Percentiles rank a stretch among this genome's conserved stretches.
These are phyloP conservation scores for Monosporozyma solicola DNA, from an alignment of 805 yeast genomes.

Conservation along the genomic window DNA sequence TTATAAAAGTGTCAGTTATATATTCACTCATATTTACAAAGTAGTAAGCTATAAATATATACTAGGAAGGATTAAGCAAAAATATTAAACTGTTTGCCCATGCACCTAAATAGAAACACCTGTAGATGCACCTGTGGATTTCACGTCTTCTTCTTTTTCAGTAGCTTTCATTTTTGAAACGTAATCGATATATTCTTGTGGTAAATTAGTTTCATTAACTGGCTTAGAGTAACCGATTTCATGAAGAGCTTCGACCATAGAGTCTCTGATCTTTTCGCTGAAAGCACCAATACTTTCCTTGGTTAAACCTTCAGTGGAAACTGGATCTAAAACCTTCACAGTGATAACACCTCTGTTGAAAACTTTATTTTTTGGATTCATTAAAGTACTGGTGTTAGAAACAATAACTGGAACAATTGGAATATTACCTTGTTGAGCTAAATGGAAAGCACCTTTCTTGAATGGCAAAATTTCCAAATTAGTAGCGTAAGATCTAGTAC, in stretches of 20 bases:
- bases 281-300: constrained; percentile 63
- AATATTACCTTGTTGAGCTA: constrained; percentile 85
- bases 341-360: constrained; percentile 71
- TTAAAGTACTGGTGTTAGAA: constrained; percentile 70
- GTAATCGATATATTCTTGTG: constrained; percentile 9
- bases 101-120: not conserved
- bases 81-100: not conserved
- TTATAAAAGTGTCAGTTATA: not conserved
- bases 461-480: constrained; percentile 71
- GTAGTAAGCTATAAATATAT: not conserved
- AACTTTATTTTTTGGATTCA: constrained; percentile 49
- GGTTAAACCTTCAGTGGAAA: constrained; percentile 59
- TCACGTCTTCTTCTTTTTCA: not conserved
- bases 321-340: constrained; percentile 74
- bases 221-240: constrained; percentile 34
- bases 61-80: not conserved
- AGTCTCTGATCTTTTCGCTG: constrained; percentile 43
- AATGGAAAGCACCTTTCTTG: constrained; percentile 96
- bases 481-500: constrained; percentile 78
- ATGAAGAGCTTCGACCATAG: constrained; percentile 42
- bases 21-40: not conserved
- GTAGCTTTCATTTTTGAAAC: not conserved
- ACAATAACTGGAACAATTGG: constrained; percentile 87
- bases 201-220: constrained; percentile 23
- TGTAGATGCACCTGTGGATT: not conserved